These are phyloP conservation scores for Backusella psychrophila DNA, from an alignment of 192 early-diverging fungal genomes.

Conservation along the genomic window DNA sequence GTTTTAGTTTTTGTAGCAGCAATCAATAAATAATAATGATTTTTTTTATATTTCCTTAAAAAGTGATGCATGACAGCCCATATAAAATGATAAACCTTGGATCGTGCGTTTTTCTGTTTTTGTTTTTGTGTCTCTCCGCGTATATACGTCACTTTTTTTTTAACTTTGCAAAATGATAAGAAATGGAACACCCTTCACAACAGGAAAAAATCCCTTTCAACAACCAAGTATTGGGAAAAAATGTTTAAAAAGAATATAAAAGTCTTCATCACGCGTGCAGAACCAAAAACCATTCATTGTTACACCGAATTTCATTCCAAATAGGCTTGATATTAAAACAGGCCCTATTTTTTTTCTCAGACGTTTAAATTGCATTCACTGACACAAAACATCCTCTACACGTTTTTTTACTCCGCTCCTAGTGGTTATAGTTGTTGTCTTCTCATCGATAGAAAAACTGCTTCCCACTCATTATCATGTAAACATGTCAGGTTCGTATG, in stretches of 20 bases:
- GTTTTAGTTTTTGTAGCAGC: not conserved
- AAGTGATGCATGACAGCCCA: constrained; percentile 1
- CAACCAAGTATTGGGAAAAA: not conserved
- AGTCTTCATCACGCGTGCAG: not conserved
- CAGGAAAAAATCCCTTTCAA: not conserved
- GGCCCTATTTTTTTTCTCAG: constrained; percentile 3
- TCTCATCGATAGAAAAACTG: not conserved
- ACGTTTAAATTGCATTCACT: constrained; percentile 4
- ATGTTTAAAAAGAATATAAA: not conserved
- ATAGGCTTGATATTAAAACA: not conserved
- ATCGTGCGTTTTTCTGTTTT: constrained; percentile 1
- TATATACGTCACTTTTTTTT: not conserved
- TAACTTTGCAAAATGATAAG: not conserved
- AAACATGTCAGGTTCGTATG: not conserved
- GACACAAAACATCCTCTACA: not conserved
- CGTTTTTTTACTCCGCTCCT: constrained; percentile 2
- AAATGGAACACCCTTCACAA: not conserved
- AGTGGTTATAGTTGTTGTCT: not conserved
- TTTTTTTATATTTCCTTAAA: not conserved
- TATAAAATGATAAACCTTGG: constrained; percentile 1
- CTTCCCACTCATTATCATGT: not conserved
- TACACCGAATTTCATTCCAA: constrained; percentile 2
- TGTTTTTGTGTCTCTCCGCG: not conserved
- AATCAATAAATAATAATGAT: not conserved
- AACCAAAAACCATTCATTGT: not conserved